Conservation (phyloP, 1,284 basidiomycete genomes). For the Vanrija sp. region DNA sequence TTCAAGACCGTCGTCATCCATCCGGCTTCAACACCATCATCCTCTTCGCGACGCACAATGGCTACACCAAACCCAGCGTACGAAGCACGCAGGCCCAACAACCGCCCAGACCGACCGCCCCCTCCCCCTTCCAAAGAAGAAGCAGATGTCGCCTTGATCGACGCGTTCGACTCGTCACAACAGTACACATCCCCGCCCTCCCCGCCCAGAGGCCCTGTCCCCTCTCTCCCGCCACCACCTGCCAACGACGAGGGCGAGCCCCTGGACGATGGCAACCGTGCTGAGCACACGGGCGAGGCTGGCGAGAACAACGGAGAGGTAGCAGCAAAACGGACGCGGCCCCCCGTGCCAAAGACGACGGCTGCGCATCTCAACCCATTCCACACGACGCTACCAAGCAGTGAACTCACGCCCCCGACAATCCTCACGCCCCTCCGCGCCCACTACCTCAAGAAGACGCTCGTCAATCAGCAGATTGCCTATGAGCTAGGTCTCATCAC, state of each 20-base stretch:
- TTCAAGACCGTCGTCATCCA: too few relatives aligned
- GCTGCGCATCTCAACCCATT: conserved; percentile 37
- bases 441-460: conserved; percentile 93
- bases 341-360: conserved; percentile 10
- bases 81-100: conserved; percentile 22
- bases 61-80: conserved; percentile 25
- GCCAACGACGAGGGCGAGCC: neutral
- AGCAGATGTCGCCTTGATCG: conserved; percentile 21
- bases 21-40: neutral
- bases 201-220: conserved; percentile 21
- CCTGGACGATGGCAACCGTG: neutral
- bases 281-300: neutral
- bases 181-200: conserved; percentile 36
- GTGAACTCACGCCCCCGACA: conserved; percentile 26
- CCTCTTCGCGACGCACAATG: conserved; percentile 9
- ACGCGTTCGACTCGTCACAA: conserved; percentile 28
- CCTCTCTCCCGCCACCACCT: neutral
- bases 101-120: conserved; percentile 28
- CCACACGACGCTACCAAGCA: conserved; percentile 31
- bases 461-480: conserved; percentile 77
- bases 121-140: conserved; percentile 32
- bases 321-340: conserved; percentile 3
- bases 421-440: conserved; percentile 75
- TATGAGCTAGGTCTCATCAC: conserved; percentile 70
- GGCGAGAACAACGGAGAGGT: neutral